Base-by-base conservation (phyloP, 2,329 filamentous ascomycete species). In the Xylaria multiplex region DNA sequence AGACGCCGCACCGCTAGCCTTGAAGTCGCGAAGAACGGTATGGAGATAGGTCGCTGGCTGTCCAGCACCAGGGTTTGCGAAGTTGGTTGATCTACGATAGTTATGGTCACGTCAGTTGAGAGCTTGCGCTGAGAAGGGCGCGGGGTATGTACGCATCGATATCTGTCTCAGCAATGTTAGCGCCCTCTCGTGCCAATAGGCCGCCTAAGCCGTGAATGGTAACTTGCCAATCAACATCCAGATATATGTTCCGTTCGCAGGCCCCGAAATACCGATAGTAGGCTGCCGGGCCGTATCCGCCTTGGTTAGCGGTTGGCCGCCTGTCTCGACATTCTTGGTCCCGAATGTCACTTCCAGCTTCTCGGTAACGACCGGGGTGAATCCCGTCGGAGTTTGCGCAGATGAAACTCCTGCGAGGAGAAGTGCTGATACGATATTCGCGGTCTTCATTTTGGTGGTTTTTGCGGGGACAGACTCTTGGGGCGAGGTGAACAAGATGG, bases 21-120 rank as follows among this genome's bases (percentile, higher is more conserved):
- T 74, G 66, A 76, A 76, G 69, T 76, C 75, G 6, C 74, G 72
- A 35, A 76, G 70, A 22, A 76, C 75, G 2, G 75, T 76, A 63
- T 76, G 75, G 3, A 76, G 70, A 54, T 76, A 76, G 3, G 71
- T 76, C 3, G 70, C 59, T 1, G 64, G 71, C 9, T 74, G 71
- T 4, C 74, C 74, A 9, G 69, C 67, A 1, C 37, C 55, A 5
- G 74, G 74, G 37, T 76, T 76, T 6, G 56, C 46, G 62, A 75
- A 74, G 64, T 76, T 76, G 50, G 74, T 74, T 1, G 74, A 76
- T 37, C 74, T 75, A 55, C 37, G 24, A 16, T 4, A 22, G 24
- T 24, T 8, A 43, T 50, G 13, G 16, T 9, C 37, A 14, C 40
- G 59, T 71, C 57, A 69, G 46, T 19, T 55, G 35, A 2, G 43